Percentiles rank a stretch among this genome's conserved stretches.
Evolutionary conservation across 768 basidiomycete genomes (phyloP).

Genomic region (Boletus subparvulus): DNA sequence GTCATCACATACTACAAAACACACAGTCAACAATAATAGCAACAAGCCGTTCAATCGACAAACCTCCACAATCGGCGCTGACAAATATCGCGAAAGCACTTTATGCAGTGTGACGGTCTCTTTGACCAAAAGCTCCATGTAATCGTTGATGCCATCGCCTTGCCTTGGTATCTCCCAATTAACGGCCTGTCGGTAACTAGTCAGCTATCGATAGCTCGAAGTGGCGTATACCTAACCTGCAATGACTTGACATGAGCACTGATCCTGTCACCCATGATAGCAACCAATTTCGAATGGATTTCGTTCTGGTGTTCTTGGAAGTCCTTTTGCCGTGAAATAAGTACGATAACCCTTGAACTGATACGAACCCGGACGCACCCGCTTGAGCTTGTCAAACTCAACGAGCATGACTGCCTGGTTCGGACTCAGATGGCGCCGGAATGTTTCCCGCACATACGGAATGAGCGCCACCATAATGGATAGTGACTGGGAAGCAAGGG

Average conservation of each 20-base stretch:
- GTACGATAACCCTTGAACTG: neutral
- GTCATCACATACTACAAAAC: slow-evolving; percentile 80
- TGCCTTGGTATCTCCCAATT: slow-evolving; percentile 72
- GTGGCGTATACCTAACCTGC: slow-evolving; percentile 49
- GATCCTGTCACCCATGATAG: slow-evolving; percentile 96
- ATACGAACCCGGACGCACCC: slow-evolving; percentile 52
- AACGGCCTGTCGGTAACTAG: slow-evolving; percentile 50
- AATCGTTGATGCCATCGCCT: slow-evolving; percentile 71
- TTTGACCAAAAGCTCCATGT: slow-evolving; percentile 91
- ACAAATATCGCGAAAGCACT: slow-evolving; percentile 88
- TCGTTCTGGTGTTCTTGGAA: slow-evolving; percentile 99
- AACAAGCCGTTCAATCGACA: slow-evolving; percentile 12
- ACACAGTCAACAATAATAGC: slow-evolving; percentile 9
- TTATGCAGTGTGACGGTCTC: slow-evolving; percentile 96
- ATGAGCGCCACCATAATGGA: slow-evolving; percentile 93
- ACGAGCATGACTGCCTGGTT: slow-evolving; percentile 97
- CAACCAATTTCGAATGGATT: slow-evolving; percentile 95
- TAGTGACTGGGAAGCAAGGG: slow-evolving; percentile 93
- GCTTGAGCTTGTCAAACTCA: slow-evolving; percentile 97
- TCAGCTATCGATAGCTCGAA: slow-evolving; percentile 3
- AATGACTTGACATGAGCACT: slow-evolving; percentile 81
- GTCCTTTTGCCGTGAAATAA: slow-evolving; percentile 51
- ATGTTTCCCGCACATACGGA: slow-evolving; percentile 93
- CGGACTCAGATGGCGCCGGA: slow-evolving; percentile 87
- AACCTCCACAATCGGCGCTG: slow-evolving; percentile 80